A percentile compares a stretch with the other conserved stretches of the same genome.
Evolutionary conservation across 2,329 filamentous ascomycete genomes (phyloP).

Genomic region (Aplosporella prunicola): DNA sequence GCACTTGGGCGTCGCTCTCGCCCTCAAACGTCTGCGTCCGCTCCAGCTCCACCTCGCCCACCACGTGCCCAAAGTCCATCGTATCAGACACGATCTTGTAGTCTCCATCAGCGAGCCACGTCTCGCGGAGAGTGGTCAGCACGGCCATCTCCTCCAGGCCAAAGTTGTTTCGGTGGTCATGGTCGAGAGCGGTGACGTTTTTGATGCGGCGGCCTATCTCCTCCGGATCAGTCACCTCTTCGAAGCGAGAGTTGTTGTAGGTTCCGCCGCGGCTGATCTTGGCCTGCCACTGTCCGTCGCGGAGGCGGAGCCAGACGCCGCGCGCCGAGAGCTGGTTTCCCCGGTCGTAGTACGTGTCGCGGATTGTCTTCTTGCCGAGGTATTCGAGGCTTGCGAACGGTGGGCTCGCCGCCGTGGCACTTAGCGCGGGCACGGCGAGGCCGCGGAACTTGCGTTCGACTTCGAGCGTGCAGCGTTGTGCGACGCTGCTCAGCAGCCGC

Average conservation of each 20-base stretch:
- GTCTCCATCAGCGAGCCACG: conserved; percentile 19
- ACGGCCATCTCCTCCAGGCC: conserved; percentile 13
- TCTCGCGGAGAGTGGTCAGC: conserved; percentile 17
- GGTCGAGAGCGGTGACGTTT: conserved; percentile 1
- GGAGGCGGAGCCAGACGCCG: conserved; percentile 20
- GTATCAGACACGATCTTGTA: conserved; percentile 22
- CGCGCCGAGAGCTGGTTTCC: conserved; percentile 14
- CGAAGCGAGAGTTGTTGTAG: conserved; percentile 19
- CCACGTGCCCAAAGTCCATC: conserved; percentile 24
- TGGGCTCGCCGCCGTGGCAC: conserved; percentile 11
- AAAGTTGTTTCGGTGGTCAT: conserved; percentile 8
- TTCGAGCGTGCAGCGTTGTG: no score
- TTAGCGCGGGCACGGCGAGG: neutral
- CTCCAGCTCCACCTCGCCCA: conserved; percentile 26
- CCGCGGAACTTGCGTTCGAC: neutral
- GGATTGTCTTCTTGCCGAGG: conserved; percentile 14
- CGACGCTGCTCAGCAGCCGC: no score
- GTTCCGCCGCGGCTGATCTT: conserved; percentile 17
- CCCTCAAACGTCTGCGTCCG: conserved; percentile 12
- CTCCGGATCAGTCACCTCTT: conserved; percentile 16
- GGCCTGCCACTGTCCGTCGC: conserved; percentile 19
- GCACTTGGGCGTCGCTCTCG: conserved; percentile 15
- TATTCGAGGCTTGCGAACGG: conserved; percentile 14
- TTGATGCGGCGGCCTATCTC: conserved; percentile 13
- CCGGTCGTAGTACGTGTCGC: conserved; percentile 22